Percentiles rank a stretch among this genome's conserved stretches.
Evolutionary conservation across 78 protist species (phyloP).

Genomic region (Planoprotostelium fungivorum): DNA sequence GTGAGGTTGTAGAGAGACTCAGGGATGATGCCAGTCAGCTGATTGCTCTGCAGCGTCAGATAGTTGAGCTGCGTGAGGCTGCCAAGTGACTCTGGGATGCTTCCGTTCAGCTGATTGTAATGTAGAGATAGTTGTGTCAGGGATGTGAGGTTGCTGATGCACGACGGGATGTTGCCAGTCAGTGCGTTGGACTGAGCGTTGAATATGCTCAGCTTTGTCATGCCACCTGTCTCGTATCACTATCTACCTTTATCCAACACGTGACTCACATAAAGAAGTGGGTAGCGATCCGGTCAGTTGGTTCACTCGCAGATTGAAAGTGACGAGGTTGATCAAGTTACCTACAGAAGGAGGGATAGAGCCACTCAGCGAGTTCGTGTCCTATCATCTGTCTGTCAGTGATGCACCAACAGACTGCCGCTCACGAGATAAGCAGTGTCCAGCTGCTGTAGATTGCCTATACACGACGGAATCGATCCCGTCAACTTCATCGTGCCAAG

Average conservation of each 20-base stretch:
- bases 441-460: too few species aligned
- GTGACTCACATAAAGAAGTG: too few species aligned
- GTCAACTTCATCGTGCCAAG: too few species aligned
- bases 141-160: background rate
- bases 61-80: background rate
- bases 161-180: too few species aligned
- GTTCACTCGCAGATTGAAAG: background rate
- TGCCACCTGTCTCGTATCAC: too few species aligned
- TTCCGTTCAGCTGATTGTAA: background rate
- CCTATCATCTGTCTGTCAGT: too few species aligned
- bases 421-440: too few species aligned
- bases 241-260: too few species aligned
- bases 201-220: too few species aligned
- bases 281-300: background rate
- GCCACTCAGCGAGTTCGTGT: background rate
- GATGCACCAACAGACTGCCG: too few species aligned
- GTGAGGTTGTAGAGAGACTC: background rate
- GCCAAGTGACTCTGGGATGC: background rate
- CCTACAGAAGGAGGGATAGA: background rate
- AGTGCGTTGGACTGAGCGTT: too few species aligned
- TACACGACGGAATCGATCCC: too few species aligned
- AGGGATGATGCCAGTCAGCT: background rate
- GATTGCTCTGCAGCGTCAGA: background rate
- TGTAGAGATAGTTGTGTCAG: background rate
- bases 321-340: background rate